Evolutionary conservation across 441 rosid genomes (phyloP), one percentile per base, ranked within the genome.

Genomic region (Erodium trifolium): DNA sequence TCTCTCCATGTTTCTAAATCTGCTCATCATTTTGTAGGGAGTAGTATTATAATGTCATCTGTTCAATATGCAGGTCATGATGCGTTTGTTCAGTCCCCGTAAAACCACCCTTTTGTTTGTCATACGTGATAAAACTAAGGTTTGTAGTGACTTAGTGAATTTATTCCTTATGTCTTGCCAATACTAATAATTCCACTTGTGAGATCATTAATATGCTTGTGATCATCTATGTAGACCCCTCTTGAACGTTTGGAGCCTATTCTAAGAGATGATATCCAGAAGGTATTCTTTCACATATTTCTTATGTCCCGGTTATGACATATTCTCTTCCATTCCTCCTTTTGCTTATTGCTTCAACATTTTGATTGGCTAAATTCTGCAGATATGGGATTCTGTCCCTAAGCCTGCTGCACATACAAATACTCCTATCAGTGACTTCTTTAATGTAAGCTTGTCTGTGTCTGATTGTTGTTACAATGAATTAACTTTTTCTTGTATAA

Each of bases 101-200:
- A 93, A 88, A 80, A 88, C 91, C 35, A 93, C 96, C 62, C 81
- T 93, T 75, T 76, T 91, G 73, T 93, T 93, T 82, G 96, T 93
- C 75, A 84, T 93, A 77, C 97, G 97, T 71, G 98, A 91, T 83
- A 87, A 88, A 83, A 82, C 97, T 70, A 89, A 80, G 97, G 98
- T 93, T 34, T 68, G 78, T 55, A 55, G 49, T 67, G 63, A 17
- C 41, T 29, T 70, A 66, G 18, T 71, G 57, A 37, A 55, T 73
- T 65, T 69, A 72, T 64, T 65, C 72, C 70, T 68, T 5, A 19
- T 34, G 13, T 51, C 62, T 43, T 53, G 6, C 60, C 23, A 53
- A 53, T 37, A 53, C 55, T 43, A 37, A 37, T 37, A 37, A 37
- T 4, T 37, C 8, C 37, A 68, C 70, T 14, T 14, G 34, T 35